Base-by-base conservation (phyloP, 805 yeast genomes). In the Nakazawaea ambrosiae region DNA sequence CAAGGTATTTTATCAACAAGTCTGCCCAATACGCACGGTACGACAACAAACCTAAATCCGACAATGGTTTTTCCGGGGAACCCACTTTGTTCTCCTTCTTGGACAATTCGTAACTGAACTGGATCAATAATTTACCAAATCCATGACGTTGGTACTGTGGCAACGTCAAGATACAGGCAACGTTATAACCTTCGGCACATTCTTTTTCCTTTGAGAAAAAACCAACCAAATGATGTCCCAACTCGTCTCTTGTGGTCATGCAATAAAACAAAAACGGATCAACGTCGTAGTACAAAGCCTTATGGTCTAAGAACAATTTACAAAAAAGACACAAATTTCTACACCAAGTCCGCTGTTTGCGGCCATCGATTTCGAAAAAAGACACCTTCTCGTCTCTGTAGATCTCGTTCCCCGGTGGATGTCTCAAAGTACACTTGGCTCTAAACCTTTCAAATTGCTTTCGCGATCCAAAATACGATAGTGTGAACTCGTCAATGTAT, bases 351-450 rank as follows among this genome's bases (percentile, higher is more conserved):
- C 97, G 69, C 62, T 92, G 98, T 48, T 84, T 83, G 41, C 96
- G 68, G 9, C 99, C 99, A 60, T 92, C 99, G 45, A 92, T 89
- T 57, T 92, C 99, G 69, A 90, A 92, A 55, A 92, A 92, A 14
- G 96, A 85, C 27, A 92, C 90, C 49, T 81, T 77, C 34, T 82
- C 89, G 57, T 92, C 97, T 34, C 98, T 68, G 58, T 92, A 92
- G 17, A 92, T 89, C 54, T 92, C 98, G 61, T 92, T 92, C 0
- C 99, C 99, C 0, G 99, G 99, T 1, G 99, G 99, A 53, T 90
- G 97, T 54, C 81, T 78, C 61, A 92, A 67, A 2, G 94, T 81
- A 55, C 94, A 84, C 54, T 92, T 92, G 20, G 75, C 58, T 52
- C 97, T 70, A 62, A 87, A 92, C 45, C 99, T 68, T 61, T 92